Evolutionary conservation across 2,329 filamentous ascomycete species (phyloP), one percentile per base, ranked within the genome.

Genomic region (Aspergillus cejpii): DNA sequence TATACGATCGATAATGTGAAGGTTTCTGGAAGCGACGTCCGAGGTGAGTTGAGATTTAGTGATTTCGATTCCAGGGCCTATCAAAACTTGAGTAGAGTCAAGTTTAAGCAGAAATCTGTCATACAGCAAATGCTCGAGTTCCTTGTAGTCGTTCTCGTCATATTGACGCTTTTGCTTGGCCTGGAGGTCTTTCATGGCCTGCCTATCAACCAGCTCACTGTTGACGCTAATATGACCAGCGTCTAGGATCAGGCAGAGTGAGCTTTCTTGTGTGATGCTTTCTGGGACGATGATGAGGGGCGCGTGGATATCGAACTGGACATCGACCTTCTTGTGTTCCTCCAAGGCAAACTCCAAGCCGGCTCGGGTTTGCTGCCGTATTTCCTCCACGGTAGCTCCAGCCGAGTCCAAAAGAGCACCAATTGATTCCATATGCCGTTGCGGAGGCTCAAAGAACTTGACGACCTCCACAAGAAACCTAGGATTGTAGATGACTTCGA

Each of bases 371-470:
- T 98, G 94, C 64, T 97, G 90, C 26, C 94, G 80, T 47, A 98
- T 75, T 6, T 90, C 91, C 67, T 98, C 91, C 0, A 98, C 91
- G 0, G 92, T 98, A 1, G 91, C 91, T 19, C 92, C 90, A 4
- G 92, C 92, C 37, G 85, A 88, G 66, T 98, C 94, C 82, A 99
- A 87, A 44, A 99, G 76, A 1, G 92, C 94, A 10, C 83, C 85
- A 56, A 99, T 96, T 7, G 92, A 98, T 62, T 98, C 92, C 90
- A 98, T 96, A 63, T 98, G 94, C 40, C 90, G 79, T 64, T 96
- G 90, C 0, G 92, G 94, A 0, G 92, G 92, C 51, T 91, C 85
- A 74, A 99, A 98, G 72, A 98, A 99, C 56, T 89, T 88, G 42
- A 84, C 87, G 29, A 97, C 81, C 39, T 92, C 90, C 5, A 95